Conservation (phyloP, 371 early-diverging fungal genomes). For the Sporodiniella umbellata region DNA sequence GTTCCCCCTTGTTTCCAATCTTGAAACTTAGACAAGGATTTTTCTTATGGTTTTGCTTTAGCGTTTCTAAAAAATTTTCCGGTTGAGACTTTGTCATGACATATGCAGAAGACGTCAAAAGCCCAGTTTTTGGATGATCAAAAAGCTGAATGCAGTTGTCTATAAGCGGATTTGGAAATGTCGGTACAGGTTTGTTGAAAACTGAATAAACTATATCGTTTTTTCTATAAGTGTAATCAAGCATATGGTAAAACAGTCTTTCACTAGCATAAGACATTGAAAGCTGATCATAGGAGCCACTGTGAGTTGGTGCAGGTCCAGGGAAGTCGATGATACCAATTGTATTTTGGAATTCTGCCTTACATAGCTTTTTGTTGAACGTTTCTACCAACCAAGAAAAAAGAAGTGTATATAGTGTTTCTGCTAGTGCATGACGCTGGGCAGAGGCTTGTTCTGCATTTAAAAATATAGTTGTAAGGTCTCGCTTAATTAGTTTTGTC, state of each 20-base stretch:
- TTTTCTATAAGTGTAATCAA: slow-evolving; percentile 57
- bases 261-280: slow-evolving; percentile 79
- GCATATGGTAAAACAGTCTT: slow-evolving; percentile 59
- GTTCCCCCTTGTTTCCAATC: not conserved
- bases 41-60: slow-evolving; percentile 17
- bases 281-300: slow-evolving; percentile 68
- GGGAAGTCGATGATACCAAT: slow-evolving; percentile 69
- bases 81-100: slow-evolving; percentile 2
- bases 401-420: slow-evolving; percentile 22
- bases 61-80: slow-evolving; percentile 3
- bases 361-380: slow-evolving; percentile 25
- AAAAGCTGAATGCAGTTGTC: slow-evolving; percentile 41
- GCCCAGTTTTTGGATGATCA: slow-evolving; percentile 34
- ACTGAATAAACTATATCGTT: slow-evolving; percentile 37
- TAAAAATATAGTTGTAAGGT: slow-evolving; percentile 54
- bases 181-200: slow-evolving; percentile 26
- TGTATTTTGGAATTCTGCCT: slow-evolving; percentile 56
- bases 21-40: slow-evolving; percentile 8
- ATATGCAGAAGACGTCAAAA: slow-evolving; percentile 44
- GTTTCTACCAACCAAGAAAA: slow-evolving; percentile 26
- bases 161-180: slow-evolving; percentile 24
- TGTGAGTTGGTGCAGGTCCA: slow-evolving; percentile 37
- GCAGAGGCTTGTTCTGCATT: slow-evolving; percentile 48
- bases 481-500: slow-evolving; percentile 35
- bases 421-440: slow-evolving; percentile 27